phyloP scores from a whole-genome alignment of 176 grass and related monocot species.

The Saccharum spontaneum region DNA sequence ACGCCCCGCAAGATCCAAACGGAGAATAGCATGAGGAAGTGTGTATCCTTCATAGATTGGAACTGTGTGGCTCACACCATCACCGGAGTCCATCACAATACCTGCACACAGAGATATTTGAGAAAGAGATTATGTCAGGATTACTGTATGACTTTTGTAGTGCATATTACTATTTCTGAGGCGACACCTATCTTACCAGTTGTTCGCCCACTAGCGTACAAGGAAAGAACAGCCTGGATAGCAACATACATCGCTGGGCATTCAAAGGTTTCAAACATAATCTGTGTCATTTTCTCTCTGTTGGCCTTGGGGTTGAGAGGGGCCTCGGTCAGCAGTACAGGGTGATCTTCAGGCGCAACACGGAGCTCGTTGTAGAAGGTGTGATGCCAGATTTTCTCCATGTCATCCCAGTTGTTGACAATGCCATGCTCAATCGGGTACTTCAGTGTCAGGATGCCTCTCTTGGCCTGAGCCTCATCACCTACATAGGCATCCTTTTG shows the following conservation, averaged over 20 bases:
- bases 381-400: constrained; percentile 96
- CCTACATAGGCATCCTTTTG: constrained; percentile 93
- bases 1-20: constrained; percentile 84
- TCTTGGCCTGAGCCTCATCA: constrained; percentile 86
- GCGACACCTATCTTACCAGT: constrained; percentile 51
- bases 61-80: constrained; percentile 88
- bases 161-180: background rate
- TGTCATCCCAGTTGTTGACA: constrained; percentile 87
- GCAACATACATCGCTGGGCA: constrained; percentile 86
- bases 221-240: constrained; percentile 83
- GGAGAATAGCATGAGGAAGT: constrained; percentile 86
- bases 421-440: constrained; percentile 91
- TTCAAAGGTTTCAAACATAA: constrained; percentile 88
- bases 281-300: constrained; percentile 93
- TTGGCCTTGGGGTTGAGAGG: constrained; percentile 92
- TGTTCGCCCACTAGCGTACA: constrained; percentile 83
- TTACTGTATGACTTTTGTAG: background rate
- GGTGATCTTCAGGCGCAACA: constrained; percentile 79
- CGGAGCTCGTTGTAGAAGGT: constrained; percentile 88
- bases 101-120: constrained; percentile 31
- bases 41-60: constrained; percentile 89
- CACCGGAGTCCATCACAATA: constrained; percentile 87
- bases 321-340: constrained; percentile 70
- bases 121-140: background rate
- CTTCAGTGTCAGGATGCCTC: constrained; percentile 82